phyloP scores from a whole-genome alignment of 768 basidiomycete species.

The Daedaleopsis sinensis region DNA sequence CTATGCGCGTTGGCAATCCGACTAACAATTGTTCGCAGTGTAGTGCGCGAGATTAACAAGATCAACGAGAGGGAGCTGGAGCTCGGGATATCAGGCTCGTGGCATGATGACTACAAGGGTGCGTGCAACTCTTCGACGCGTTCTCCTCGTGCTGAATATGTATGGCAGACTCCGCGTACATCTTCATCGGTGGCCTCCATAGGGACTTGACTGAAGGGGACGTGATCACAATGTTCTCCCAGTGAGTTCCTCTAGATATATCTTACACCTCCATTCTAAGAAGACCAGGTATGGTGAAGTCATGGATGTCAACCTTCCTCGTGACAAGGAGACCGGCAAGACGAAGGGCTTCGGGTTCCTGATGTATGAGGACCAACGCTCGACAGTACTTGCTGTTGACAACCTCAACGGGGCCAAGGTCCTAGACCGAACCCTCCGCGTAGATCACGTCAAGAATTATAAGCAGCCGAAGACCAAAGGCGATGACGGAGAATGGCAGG shows the following conservation, averaged over 20 bases:
- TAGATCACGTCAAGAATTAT: constrained; percentile 92
- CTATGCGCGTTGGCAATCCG: no score
- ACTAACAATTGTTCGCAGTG: constrained; percentile 47
- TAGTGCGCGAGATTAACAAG: constrained; percentile 89
- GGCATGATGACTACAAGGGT: constrained; percentile 98
- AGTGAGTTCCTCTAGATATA: constrained; percentile 55
- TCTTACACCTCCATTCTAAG: not conserved
- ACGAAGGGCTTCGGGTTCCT: constrained; percentile 92
- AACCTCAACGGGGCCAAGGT: constrained; percentile 96
- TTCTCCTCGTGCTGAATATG: constrained; percentile 1
- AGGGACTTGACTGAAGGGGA: constrained; percentile 95
- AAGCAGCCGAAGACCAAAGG: constrained; percentile 82
- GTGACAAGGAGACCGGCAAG: constrained; percentile 93
- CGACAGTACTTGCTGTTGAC: constrained; percentile 95
- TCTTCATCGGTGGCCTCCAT: constrained; percentile 89
- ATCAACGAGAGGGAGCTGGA: constrained; percentile 93
- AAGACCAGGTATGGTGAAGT: constrained; percentile 88
- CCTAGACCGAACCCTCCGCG: constrained; percentile 82
- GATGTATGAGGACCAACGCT: constrained; percentile 99
- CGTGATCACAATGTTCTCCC: constrained; percentile 95
- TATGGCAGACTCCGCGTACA: constrained; percentile 86
- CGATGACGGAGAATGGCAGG: constrained; percentile 84
- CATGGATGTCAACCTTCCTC: constrained; percentile 91
- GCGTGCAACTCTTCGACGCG: constrained; percentile 14
- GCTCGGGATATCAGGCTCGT: constrained; percentile 72